Base-by-base conservation (phyloP, 1,139 yeast species). In the Protomyces macrosporus region DNA sequence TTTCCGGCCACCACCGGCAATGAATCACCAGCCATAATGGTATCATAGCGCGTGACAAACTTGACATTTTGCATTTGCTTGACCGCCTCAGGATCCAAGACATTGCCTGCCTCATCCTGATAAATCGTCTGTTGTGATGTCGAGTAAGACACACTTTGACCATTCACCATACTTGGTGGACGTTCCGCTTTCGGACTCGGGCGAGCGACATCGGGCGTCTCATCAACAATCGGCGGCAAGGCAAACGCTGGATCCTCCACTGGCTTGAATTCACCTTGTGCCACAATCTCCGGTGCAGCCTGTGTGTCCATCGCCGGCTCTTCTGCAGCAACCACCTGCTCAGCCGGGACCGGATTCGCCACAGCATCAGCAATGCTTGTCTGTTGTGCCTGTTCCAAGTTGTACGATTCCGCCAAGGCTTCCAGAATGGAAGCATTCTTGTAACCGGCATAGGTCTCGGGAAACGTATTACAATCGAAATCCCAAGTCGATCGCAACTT, bases 401-500 rank as follows among this genome's bases (percentile, higher is more conserved):
- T 23, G 35, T n/a, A 16, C 1, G 53, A 50, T 30, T 50, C 32
- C 10, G 37, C 53, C n/a, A 50, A 6, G 42, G 40, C 57, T 12
- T 34, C n/a, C 30, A 53, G 32, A n/a, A 30, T 14, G 16, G 30
- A 34, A 34, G 16, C 58, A 23, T 54, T 16, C 12, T 33, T 10
- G 50, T 62, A 62, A 12, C 51, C 60, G 10, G 55, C 45, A 23
- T 40, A 50, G 30, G 53, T 33, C 23, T 55, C 60, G 12, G 61
- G 62, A 53, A 63, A 68, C 16, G 52, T 23, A 16, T 53, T 39
- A 55, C 98, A 93, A 72, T 86, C 87, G 73, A 85, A 93, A 78
- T 93, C 98, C 98, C 96, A 89, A 12, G 82, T 78, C 23, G 79
- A 73, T 34, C 88, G 70, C 70, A 84, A 77, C 76, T 84, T 84